Evolutionary conservation across 257 asterid species (phyloP).

Genomic region (Plantago major): DNA sequence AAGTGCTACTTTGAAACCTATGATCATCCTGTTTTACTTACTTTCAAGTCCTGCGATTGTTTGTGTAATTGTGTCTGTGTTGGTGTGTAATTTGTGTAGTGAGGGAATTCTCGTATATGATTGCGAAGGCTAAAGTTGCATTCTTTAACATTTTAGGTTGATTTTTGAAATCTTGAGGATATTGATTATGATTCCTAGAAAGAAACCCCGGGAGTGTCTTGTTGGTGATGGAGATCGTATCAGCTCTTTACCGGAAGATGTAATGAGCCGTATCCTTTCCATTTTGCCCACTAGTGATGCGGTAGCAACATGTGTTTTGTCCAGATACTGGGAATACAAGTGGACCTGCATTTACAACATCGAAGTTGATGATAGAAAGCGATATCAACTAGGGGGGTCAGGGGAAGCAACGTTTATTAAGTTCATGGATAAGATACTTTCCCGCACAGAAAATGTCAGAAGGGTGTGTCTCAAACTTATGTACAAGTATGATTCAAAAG

Average conservation of each 20-base stretch:
- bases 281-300: background rate
- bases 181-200: background rate
- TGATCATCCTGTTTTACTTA: too few relatives aligned
- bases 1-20: too few relatives aligned
- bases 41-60: too few relatives aligned
- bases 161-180: background rate
- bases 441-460: background rate
- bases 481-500: background rate
- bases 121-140: too few relatives aligned
- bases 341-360: background rate
- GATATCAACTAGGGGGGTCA: background rate
- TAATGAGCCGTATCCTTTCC: background rate
- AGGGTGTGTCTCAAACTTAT: background rate
- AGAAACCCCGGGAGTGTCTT: background rate
- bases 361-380: background rate
- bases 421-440: background rate
- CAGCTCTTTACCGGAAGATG: background rate
- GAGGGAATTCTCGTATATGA: too few relatives aligned
- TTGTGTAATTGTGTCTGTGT: too few relatives aligned
- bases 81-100: too few relatives aligned
- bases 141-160: background rate
- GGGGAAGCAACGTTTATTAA: conserved; percentile 1
- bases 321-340: background rate
- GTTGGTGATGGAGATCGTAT: background rate
- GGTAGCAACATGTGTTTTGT: conserved; percentile 3